Base-by-base conservation (phyloP, 176 grass and related monocot species). In the Musa beccarii region DNA sequence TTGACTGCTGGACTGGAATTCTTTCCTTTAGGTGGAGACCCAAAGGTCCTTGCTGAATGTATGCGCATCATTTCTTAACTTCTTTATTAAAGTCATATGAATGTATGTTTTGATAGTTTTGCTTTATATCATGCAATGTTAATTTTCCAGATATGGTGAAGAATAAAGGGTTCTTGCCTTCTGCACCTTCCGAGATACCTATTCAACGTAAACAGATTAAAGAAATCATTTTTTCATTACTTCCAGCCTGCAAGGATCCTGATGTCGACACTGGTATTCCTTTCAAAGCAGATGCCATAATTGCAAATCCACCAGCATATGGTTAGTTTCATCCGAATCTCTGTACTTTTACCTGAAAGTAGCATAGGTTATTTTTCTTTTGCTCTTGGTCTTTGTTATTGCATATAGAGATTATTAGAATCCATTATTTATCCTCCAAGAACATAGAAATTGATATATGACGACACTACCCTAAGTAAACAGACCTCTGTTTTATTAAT, bases 141-240 rank as follows among this genome's bases (percentile, higher is more conserved):
- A 69, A 90, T 52, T 84, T 52, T 73, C 68, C 81, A 95, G 95
- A 99, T 62, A 95, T 99, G 95, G 95, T 99, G 25, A 99, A 94
- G 83, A 94, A 99, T 63, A 99, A 99, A 88, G 95, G 95, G 23
- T 99, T 99, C 53, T 83, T 99, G 11, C 95, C 95, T 71, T 99
- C 96, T 15, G 75, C 83, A 12, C 91, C 91, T 67, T 99, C 91
- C 34, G 96, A 99, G 83, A 92, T 99, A 84, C 26, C 88, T 76
- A 83, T 95, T 75, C 96, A 99, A 83, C 82, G 96, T 79, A 99
- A 99, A 49, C 96, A 99, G 76, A 89, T 99, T 0, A 94, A 86
- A 84, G 96, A 99, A 1, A 99, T 99, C 53, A 91, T 99, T 83
- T 92, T 95, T 84, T 99, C 96, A 16, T 80, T 99, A 64, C 76